Evolutionary conservation across 345 rosid genomes (phyloP).

Genomic region (Lepidium sativum): DNA sequence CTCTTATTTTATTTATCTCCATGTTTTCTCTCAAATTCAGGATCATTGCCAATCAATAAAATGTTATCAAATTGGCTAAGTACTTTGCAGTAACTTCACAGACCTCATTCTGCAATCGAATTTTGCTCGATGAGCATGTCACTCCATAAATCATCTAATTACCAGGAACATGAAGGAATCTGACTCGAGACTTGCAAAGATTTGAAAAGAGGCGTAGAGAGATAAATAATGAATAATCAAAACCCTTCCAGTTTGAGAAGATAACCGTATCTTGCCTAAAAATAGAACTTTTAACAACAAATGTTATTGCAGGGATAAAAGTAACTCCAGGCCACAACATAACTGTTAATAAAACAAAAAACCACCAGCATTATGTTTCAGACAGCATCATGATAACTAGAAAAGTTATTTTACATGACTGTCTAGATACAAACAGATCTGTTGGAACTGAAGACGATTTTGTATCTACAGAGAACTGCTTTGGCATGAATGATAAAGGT

Average conservation of each 20-base stretch:
- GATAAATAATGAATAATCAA: not conserved
- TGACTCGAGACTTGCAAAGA: constrained; percentile 10
- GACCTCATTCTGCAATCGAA: not conserved
- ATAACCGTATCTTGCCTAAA: constrained; percentile 15
- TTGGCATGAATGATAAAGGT: too few relatives aligned
- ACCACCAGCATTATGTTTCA: not conserved
- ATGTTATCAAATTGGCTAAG: not conserved
- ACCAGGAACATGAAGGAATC: not conserved
- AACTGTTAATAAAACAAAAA: constrained; percentile 4
- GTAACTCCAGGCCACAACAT: constrained; percentile 11
- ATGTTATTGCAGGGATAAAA: constrained; percentile 13
- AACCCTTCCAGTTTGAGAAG: constrained; percentile 1
- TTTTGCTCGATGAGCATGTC: not conserved
- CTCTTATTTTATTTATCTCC: constrained; percentile 21
- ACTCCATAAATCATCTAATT: not conserved
- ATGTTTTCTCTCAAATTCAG: constrained; percentile 11
- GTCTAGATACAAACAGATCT: not conserved
- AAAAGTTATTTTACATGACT: not conserved
- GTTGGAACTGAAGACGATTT: not conserved
- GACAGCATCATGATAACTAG: constrained; percentile 5
- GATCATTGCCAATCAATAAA: constrained; percentile 11
- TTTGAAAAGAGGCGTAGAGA: not conserved
- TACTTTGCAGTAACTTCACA: not conserved
- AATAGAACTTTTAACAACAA: constrained; percentile 12
- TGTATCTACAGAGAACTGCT: too few relatives aligned